Evolutionary conservation across 2,329 filamentous ascomycete species (phyloP), one percentile per base, ranked within the genome.

Genomic region (Cryphonectria radicalis): DNA sequence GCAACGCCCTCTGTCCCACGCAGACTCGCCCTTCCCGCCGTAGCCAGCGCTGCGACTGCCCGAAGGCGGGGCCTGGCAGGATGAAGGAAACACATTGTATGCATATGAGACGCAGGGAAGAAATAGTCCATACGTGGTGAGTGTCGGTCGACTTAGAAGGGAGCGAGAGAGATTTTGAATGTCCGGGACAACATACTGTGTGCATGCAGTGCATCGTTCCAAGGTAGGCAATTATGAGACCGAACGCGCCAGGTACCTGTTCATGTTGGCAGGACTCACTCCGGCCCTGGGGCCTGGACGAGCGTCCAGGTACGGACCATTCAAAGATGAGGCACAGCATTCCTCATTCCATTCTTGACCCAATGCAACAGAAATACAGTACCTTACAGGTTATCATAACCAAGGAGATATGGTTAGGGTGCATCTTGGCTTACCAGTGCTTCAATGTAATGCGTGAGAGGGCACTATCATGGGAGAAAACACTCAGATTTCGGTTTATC

Each of bases 21-120:
- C 65, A 17, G 71, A 69, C 19, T 63, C 66, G 17, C 64, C 43
- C 59, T 71, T 71, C 69, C 68, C 71, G 19, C 66, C 70, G 53
- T 63, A 60, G 25, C 66, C 43, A 22, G 69, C 71, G n/a, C 63
- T 22, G 25, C 53, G 64, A 37, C 69, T 73, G 19, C 71, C 42
- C 69, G 46, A 57, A 76, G 14, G 76, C 78, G 60, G 76, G 82
- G 70, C 80, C 78, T 0, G 72, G 74, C 19, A 74, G 75, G 32
- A 71, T 84, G 35, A 76, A 84, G 37, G 37, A 67, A 68, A 4
- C 17, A 37, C 25, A 32, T 43, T 75, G 19, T 69, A 68, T 40
- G 11, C 57, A 19, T 71, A 75, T 19, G 70, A 67, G 28, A 60
- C 63, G 14, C 72, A 75, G 66, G 14, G 46, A 5, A 68, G 74